Evolutionary conservation across 208 protist species (phyloP).

Genomic region (Trichomonas vaginalis): DNA sequence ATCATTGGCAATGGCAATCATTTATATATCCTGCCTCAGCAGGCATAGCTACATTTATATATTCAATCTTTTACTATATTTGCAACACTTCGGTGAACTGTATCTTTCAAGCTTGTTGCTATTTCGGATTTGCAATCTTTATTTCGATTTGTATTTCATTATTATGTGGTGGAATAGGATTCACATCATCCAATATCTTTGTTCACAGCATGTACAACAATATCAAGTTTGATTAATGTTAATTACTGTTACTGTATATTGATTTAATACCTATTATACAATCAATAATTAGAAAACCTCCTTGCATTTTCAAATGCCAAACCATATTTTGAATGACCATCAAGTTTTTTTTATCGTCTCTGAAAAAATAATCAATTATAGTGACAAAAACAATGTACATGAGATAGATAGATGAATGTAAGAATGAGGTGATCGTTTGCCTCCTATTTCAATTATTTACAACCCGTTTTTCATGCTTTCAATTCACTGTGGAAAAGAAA

Average conservation of each 20-base stretch:
- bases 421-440: no score
- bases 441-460: no score
- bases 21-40: background rate
- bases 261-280: background rate
- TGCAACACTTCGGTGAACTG: background rate
- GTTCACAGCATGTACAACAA: background rate
- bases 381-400: no score
- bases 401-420: no score
- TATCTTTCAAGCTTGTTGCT: background rate
- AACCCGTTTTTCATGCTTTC: no score
- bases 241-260: background rate
- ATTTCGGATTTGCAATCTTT: background rate
- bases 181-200: background rate
- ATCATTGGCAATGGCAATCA: background rate
- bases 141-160: background rate
- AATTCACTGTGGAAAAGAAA: no score
- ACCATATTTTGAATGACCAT: no score
- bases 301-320: no score
- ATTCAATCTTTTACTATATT: background rate
- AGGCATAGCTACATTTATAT: background rate
- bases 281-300: background rate
- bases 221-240: background rate
- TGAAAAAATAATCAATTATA: no score
- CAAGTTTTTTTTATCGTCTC: no score
- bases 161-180: background rate